Evolutionary conservation across 305 asterid species (phyloP), one percentile per base, ranked within the genome.

Genomic region (Rubia peregrina): DNA sequence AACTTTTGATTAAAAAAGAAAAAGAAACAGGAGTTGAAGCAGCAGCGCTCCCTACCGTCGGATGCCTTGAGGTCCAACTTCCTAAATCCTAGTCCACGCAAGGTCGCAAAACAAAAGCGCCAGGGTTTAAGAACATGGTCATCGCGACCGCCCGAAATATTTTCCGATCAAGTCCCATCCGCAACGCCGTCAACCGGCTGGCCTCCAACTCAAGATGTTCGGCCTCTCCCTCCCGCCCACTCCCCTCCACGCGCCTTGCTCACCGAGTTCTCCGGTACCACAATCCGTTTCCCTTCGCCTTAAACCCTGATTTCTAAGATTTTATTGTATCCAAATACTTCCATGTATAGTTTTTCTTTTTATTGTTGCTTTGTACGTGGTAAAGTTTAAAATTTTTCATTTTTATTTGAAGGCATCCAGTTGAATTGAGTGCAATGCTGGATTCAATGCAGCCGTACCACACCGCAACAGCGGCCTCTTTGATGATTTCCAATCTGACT

Each of bases 401-500:
- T 9, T 41, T n/a, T 19, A 42, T 40, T 65, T 65, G 69, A 77
- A 93, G 98, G 84, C 82, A 84, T 61, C 98, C 98, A 6, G 84
- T 75, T 66, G 97, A 93, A 72, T 74, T 90, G 94, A 86, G 96
- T 80, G 97, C 93, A 61, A 87, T 88, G 71, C 12, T 89, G 83
- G 95, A 82, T 79, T 89, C 98, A 40, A 72, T 93, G 90, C 95
- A 85, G 78, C 97, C 98, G n/a, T 86, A 76, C 82, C 98, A 93
- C 81, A 81, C 95, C 0, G 96, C 85, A 24, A 90, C 96, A 12
- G 97, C 98, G 40, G 89, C 98, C 2, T 90, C 95, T 6, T 83
- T 93, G 89, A 90, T 93, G 97, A 89, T 93, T 9, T 93, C 97
- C 3, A 89, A 86, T 95, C 98, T 93, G 56, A 89, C 92, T 4